phyloP scores from a whole-genome alignment of 2,329 filamentous ascomycete genomes.

The Colletotrichum brevisporum region DNA sequence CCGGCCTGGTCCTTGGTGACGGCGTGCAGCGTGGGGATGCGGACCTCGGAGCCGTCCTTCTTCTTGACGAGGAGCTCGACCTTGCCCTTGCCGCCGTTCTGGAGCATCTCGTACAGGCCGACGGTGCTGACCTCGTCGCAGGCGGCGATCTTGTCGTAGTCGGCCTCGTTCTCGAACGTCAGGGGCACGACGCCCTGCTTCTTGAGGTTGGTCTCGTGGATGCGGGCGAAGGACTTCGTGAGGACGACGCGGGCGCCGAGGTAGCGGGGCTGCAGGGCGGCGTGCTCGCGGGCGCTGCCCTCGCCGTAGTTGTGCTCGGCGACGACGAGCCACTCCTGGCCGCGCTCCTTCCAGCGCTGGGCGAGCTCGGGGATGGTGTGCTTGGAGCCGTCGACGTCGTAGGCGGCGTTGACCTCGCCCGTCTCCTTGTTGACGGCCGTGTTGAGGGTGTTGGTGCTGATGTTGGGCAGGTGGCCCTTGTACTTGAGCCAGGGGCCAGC shows the following conservation, averaged over 20 bases:
- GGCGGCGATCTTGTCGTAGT: constrained; percentile 87
- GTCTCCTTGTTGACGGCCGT: constrained; percentile 94
- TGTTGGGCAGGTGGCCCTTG: constrained; percentile 98
- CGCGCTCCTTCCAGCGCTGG: constrained; percentile 82
- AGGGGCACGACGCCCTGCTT: constrained; percentile 97
- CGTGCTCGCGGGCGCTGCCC: constrained; percentile 90
- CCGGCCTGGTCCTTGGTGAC: constrained; percentile 90
- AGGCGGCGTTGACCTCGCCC: constrained; percentile 91
- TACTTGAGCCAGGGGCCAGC: constrained; percentile 99
- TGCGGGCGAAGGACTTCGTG: constrained; percentile 89
- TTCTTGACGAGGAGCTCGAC: constrained; percentile 79
- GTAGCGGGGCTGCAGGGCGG: constrained; percentile 91
- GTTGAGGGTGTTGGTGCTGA: constrained; percentile 96
- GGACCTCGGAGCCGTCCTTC: constrained; percentile 72
- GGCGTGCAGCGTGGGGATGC: constrained; percentile 87
- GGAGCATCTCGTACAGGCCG: constrained; percentile 86
- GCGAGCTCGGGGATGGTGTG: constrained; percentile 90
- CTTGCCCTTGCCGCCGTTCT: constrained; percentile 81
- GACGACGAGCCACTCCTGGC: constrained; percentile 90
- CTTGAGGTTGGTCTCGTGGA: constrained; percentile 96
- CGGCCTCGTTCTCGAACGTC: constrained; percentile 88
- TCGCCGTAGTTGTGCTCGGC: constrained; percentile 99
- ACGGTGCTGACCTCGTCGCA: constrained; percentile 88
- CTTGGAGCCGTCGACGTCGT: constrained; percentile 83
- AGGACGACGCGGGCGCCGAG: constrained; percentile 88